Evolutionary conservation across 2,329 filamentous ascomycete species (phyloP).

Genomic region (Penicillium hesseltinei): DNA sequence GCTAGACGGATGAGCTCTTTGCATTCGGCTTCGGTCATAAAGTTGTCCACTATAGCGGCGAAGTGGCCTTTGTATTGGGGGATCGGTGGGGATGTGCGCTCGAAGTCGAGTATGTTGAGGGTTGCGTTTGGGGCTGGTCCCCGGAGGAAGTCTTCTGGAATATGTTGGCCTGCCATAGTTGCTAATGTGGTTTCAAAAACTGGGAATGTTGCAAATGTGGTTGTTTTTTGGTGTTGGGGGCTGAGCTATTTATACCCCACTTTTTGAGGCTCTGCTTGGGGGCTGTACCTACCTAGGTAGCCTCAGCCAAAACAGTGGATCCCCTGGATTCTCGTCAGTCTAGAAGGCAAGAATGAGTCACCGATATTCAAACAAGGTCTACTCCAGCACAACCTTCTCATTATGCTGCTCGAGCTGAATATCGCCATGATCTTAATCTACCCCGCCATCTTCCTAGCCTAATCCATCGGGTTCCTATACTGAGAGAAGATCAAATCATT

Average conservation of each 20-base stretch:
- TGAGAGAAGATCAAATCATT: too few species aligned
- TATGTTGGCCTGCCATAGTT: not conserved
- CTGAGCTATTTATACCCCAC: not conserved
- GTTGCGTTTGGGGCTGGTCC: slow-evolving; percentile 44
- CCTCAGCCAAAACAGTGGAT: too few species aligned
- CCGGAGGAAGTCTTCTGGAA: slow-evolving; percentile 31
- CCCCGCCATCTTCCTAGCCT: too few species aligned
- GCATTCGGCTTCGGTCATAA: slow-evolving; percentile 65
- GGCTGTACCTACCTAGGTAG: not conserved
- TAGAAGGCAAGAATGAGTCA: not conserved
- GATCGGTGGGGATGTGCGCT: slow-evolving; percentile 43
- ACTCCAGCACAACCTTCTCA: not conserved
- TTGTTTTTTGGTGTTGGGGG: not conserved
- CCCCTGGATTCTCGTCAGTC: too few species aligned
- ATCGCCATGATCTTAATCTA: too few species aligned
- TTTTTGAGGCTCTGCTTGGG: not conserved
- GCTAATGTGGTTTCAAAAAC: not conserved
- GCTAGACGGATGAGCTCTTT: slow-evolving; percentile 53
- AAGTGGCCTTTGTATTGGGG: slow-evolving; percentile 55
- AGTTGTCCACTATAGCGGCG: slow-evolving; percentile 63
- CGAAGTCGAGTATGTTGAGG: slow-evolving; percentile 55
- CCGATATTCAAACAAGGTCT: not conserved
- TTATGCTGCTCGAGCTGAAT: too few species aligned
- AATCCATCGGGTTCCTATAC: too few species aligned
- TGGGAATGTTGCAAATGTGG: not conserved